These are phyloP conservation scores for Talaromyces sp. DNA, from an alignment of 2,329 filamentous ascomycete species.

Conservation along the genomic window DNA sequence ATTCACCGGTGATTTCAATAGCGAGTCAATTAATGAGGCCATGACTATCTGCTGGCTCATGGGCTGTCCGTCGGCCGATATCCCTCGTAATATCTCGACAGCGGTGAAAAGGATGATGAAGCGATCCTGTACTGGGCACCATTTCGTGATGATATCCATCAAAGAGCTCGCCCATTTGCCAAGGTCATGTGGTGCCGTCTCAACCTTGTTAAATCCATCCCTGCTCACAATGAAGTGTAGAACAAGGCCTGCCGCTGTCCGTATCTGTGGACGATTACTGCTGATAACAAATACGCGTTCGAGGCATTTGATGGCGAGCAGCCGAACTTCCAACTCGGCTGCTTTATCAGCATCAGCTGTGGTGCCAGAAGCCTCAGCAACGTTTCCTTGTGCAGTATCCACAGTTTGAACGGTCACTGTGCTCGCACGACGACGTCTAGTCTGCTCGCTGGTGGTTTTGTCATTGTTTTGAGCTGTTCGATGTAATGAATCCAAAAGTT, in stretches of 20 bases:
- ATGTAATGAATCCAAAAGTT: slow-evolving; percentile 65
- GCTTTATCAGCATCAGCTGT: slow-evolving; percentile 83
- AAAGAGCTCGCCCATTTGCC: slow-evolving; percentile 77
- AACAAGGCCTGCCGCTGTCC: slow-evolving; percentile 68
- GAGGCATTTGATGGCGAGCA: slow-evolving; percentile 79
- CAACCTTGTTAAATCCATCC: slow-evolving; percentile 49
- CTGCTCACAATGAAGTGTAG: slow-evolving; percentile 66
- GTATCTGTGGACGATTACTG: slow-evolving; percentile 77
- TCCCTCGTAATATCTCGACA: slow-evolving; percentile 69
- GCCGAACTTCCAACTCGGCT: slow-evolving; percentile 81
- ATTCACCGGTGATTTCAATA: slow-evolving; percentile 84
- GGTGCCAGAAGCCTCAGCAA: slow-evolving; percentile 65
- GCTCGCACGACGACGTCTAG: slow-evolving; percentile 68
- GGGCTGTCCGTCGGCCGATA: slow-evolving; percentile 65
- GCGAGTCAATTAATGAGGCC: slow-evolving; percentile 71
- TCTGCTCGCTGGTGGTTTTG: slow-evolving; percentile 48
- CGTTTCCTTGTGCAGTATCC: slow-evolving; percentile 65
- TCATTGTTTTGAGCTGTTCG: slow-evolving; percentile 65
- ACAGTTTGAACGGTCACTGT: slow-evolving; percentile 71
- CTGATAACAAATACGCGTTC: slow-evolving; percentile 75
- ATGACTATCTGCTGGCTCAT: slow-evolving; percentile 71
- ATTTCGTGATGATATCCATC: slow-evolving; percentile 73
- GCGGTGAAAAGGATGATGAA: slow-evolving; percentile 83
- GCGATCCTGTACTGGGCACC: slow-evolving; percentile 90
- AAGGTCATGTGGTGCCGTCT: slow-evolving; percentile 46